Percentiles rank a stretch among this genome's conserved stretches.
These are phyloP conservation scores for Prunus campanulata DNA, from an alignment of 306 rosid species.

Conservation along the genomic window DNA sequence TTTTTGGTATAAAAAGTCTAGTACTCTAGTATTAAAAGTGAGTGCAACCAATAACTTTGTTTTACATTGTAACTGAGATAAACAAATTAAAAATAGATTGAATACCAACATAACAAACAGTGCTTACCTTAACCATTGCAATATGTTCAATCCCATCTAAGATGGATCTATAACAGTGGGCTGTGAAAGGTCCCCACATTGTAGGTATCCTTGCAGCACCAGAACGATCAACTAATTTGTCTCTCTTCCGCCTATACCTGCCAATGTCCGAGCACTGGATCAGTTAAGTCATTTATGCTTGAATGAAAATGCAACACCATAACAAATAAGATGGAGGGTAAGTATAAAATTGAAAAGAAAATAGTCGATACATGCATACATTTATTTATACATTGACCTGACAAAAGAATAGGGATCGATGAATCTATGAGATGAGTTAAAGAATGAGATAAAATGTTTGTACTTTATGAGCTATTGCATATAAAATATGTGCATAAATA, in stretches of 20 bases:
- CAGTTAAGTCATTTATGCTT: neutral
- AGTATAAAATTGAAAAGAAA: neutral
- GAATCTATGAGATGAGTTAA: neutral
- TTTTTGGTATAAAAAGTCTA: neutral
- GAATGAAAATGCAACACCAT: neutral
- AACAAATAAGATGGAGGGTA: neutral
- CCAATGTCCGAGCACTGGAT: neutral
- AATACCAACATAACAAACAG: no score
- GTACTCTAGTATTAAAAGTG: neutral
- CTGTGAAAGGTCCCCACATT: constrained; percentile 86
- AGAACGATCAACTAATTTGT: constrained; percentile 57
- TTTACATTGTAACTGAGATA: neutral
- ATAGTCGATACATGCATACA: neutral
- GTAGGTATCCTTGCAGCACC: constrained; percentile 88
- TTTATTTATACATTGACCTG: neutral
- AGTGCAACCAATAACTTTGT: neutral
- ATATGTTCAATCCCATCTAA: constrained; percentile 91
- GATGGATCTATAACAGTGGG: constrained; percentile 80
- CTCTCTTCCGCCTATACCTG: constrained; percentile 96
- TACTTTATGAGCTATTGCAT: neutral
- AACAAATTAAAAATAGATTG: no score
- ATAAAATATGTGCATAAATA: no score
- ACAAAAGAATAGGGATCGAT: neutral
- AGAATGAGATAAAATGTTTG: neutral
- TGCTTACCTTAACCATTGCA: constrained; percentile 94